phyloP scores from a whole-genome alignment of 306 rosid genomes.

The Biancaea sappan region DNA sequence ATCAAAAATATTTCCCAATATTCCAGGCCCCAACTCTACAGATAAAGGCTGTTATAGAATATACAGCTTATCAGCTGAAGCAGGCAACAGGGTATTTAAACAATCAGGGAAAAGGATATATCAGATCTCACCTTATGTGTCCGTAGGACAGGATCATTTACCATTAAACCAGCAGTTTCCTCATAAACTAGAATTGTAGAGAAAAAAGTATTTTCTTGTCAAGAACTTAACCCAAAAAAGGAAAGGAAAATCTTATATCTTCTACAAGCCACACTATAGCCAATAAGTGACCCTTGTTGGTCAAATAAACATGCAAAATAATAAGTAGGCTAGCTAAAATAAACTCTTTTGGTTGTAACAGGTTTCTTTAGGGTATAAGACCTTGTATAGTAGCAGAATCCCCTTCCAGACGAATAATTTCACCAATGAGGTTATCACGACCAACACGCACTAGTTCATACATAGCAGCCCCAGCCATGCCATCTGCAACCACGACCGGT shows the following conservation, averaged over 20 bases:
- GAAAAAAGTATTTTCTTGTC: neutral
- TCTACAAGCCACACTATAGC: neutral
- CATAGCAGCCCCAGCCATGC: constrained; percentile 99
- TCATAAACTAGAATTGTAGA: constrained; percentile 58
- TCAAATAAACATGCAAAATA: neutral
- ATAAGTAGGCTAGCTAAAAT: neutral
- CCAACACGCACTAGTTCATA: constrained; percentile 94
- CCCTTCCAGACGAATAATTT: constrained; percentile 80
- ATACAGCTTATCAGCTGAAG: constrained; percentile 24
- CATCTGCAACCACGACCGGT: constrained; percentile 97
- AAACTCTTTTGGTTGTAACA: neutral
- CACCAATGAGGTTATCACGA: constrained; percentile 72
- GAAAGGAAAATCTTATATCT: neutral
- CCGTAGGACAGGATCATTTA: constrained; percentile 80
- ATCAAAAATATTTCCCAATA: constrained; percentile 77
- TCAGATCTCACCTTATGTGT: constrained; percentile 62
- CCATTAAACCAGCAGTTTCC: constrained; percentile 84
- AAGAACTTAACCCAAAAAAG: neutral
- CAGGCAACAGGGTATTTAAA: neutral
- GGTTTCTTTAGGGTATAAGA: neutral
- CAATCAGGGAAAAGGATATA: neutral
- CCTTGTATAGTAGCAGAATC: constrained; percentile 89
- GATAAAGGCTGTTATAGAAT: constrained; percentile 63
- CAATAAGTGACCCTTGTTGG: neutral
- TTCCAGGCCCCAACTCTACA: constrained; percentile 87